Evolutionary conservation across 1,284 basidiomycete species (phyloP), one percentile per base, ranked within the genome.

Genomic region (Ustilago cynodontis): DNA sequence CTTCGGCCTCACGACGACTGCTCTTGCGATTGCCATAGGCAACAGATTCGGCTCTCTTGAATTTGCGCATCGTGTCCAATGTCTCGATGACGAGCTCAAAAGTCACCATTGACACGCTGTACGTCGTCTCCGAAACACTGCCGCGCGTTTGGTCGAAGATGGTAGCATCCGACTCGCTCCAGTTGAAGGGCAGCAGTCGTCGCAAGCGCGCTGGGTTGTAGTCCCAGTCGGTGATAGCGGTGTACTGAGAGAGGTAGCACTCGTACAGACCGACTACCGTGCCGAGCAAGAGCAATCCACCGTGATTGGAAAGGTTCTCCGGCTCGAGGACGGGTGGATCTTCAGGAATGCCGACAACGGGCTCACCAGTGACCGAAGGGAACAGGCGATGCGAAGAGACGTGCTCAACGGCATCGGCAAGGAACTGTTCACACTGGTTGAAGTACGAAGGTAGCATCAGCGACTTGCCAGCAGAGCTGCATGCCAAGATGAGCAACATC

Each of bases 361-460:
- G 22, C 28, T 76, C 73, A 31, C 68, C 73, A 14, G 26, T 68
- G 26, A 59, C 51, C 9, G 73, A 71, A 7, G 73, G 73, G 20
- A 76, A 76, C 2, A 71, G 56, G 4, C 73, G 68, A 31, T 71
- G 68, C 10, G 65, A 62, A 7, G 73, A 71, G 14, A 76, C 41
- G 26, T 76, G 68, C 54, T 71, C 64, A 10, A 76, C 65, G 18
- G 73, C 73, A 45, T 76, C 68, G 18, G 68, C 64, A 11, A 76
- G 68, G 53, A 71, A 76, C 33, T 76, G 68, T 52, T 76, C 73
- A 61, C 68, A 71, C 56, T 76, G 73, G 31, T 76, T 71, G 50
- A 76, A 71, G 59, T 76, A 76, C 11, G 73, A 76, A 1, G 73
- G 68, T 43, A 76, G 56, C 73, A 76, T 76, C n/a, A 76, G 64